Conservation (phyloP, 805 yeast genomes). For the Maudiozyma turicensis region DNA sequence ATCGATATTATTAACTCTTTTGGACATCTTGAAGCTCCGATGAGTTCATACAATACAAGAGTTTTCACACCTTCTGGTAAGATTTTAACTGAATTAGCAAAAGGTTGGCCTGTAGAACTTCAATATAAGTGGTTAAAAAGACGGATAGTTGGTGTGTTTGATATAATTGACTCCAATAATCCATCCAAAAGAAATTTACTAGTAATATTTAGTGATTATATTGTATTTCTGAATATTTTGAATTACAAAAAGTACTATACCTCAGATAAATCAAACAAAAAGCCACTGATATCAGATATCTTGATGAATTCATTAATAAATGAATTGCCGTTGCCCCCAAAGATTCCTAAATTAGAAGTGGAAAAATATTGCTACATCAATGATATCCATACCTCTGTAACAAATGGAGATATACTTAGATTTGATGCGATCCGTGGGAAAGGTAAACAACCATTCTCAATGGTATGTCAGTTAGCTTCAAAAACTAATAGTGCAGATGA, state of each 20-base stretch:
- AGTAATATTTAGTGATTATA: constrained; percentile 71
- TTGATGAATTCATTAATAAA: constrained; percentile 85
- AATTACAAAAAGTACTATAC: constrained; percentile 31
- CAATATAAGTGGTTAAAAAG: constrained; percentile 85
- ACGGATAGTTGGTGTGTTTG: constrained; percentile 71
- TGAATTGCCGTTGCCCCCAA: constrained; percentile 60
- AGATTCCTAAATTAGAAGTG: constrained; percentile 63
- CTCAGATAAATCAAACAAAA: constrained; percentile 7
- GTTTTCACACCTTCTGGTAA: constrained; percentile 90
- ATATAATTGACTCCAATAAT: constrained; percentile 31
- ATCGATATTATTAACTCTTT: constrained; percentile 70
- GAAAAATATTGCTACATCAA: constrained; percentile 56
- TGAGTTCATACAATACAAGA: constrained; percentile 47
- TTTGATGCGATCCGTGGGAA: constrained; percentile 19
- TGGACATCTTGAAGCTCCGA: constrained; percentile 41
- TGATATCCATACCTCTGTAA: constrained; percentile 42
- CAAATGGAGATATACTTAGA: constrained; percentile 21
- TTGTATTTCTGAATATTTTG: constrained; percentile 51
- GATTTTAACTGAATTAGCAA: constrained; percentile 71
- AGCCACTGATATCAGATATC: constrained; percentile 64
- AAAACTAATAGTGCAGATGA: constrained; percentile 36
- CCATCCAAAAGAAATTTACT: constrained; percentile 41
- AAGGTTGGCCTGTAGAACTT: constrained; percentile 77
- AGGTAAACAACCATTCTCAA: constrained; percentile 10
- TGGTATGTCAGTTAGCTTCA: constrained; percentile 20